Conservation (phyloP, 2,329 filamentous ascomycete genomes). For the Volutella citrinella region DNA sequence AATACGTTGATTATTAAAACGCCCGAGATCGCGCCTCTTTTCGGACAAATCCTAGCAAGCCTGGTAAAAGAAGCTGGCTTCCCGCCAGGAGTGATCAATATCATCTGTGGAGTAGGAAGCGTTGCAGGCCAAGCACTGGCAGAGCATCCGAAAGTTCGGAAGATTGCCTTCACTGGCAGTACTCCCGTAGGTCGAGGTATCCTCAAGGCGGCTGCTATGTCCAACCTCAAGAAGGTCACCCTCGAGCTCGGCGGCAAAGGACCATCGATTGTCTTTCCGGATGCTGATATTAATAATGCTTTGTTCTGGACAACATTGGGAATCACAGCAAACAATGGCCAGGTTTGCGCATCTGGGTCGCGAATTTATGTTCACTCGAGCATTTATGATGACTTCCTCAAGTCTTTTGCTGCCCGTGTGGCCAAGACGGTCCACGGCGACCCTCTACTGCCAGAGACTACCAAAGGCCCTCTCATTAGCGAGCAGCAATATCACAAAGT, state of each 20-base stretch:
- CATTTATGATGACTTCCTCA: conserved; percentile 57
- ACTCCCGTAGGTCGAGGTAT: conserved; percentile 63
- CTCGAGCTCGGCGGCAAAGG: conserved; percentile 71
- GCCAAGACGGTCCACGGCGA: conserved; percentile 33
- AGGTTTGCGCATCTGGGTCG: conserved; percentile 59
- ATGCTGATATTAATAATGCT: conserved; percentile 59
- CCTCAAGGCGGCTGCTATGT: conserved; percentile 70
- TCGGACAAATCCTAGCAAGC: conserved; percentile 57
- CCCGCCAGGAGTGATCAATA: conserved; percentile 70
- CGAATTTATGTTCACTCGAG: conserved; percentile 56
- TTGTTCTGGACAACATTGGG: conserved; percentile 45
- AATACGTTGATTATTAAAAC: conserved; percentile 61
- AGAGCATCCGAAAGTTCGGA: conserved; percentile 62
- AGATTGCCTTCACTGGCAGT: conserved; percentile 72
- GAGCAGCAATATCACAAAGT: conserved; percentile 62
- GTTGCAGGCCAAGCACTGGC: conserved; percentile 65
- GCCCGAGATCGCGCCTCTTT: conserved; percentile 60
- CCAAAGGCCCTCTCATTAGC: conserved; percentile 44
- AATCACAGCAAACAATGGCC: conserved; percentile 53
- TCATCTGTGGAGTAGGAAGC: conserved; percentile 65
- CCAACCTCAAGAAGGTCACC: conserved; percentile 75
- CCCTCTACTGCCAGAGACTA: conserved; percentile 30
- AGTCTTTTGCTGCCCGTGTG: conserved; percentile 55
- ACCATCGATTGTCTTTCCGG: conserved; percentile 56
- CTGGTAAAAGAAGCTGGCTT: conserved; percentile 70